These are phyloP conservation scores for Carallia pectinifolia DNA, from an alignment of 345 rosid species.

Conservation along the genomic window DNA sequence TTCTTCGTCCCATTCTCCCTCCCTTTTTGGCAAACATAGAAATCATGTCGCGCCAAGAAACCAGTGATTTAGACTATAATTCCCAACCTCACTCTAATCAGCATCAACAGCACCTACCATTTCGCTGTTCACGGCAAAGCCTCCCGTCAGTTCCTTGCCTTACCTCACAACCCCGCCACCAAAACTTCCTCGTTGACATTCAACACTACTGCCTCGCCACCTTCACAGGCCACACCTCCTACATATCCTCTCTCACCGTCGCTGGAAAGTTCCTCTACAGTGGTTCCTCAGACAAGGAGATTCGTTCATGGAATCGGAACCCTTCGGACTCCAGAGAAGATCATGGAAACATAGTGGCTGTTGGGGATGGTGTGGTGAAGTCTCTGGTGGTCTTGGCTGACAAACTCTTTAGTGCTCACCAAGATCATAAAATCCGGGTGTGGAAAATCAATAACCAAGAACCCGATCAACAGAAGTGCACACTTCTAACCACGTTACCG, in stretches of 20 bases:
- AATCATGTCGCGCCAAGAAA: constrained; percentile 27
- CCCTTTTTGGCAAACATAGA: not conserved
- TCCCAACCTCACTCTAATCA: constrained; percentile 17
- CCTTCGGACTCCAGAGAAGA: constrained; percentile 33
- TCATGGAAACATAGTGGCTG: constrained; percentile 30
- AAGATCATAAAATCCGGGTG: constrained; percentile 89
- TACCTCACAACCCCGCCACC: constrained; percentile 21
- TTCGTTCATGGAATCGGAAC: constrained; percentile 57
- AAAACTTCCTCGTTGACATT: constrained; percentile 1
- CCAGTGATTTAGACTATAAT: constrained; percentile 21
- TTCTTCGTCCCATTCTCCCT: constrained; percentile 17
- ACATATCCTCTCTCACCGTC: constrained; percentile 61
- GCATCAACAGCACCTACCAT: constrained; percentile 13
- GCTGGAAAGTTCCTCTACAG: constrained; percentile 64
- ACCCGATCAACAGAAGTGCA: constrained; percentile 40
- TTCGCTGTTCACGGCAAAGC: constrained; percentile 39
- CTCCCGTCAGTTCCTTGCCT: constrained; percentile 42
- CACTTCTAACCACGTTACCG: constrained; percentile 80
- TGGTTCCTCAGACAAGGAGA: constrained; percentile 65
- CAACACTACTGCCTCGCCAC: constrained; percentile 58
- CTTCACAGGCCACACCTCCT: constrained; percentile 56
- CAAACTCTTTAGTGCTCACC: constrained; percentile 87
- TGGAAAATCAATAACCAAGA: constrained; percentile 64
- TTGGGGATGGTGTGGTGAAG: constrained; percentile 73
- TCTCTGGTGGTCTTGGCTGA: constrained; percentile 64